These are phyloP conservation scores for Geoglossum glabrum DNA, from an alignment of 495 filamentous ascomycete species.

Conservation along the genomic window DNA sequence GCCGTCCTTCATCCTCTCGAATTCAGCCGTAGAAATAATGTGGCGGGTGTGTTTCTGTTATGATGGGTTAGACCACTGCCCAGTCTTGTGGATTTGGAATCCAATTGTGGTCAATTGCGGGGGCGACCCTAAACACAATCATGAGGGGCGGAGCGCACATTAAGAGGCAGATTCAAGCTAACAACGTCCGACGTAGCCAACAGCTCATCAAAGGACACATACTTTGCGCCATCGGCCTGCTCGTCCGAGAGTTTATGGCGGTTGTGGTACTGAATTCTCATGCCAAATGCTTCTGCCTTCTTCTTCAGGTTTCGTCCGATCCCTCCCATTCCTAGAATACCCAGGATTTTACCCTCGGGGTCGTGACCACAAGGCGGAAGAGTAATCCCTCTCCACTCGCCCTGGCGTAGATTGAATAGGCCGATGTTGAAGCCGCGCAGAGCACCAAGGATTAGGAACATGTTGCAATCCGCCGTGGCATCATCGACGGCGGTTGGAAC, in stretches of 20 bases:
- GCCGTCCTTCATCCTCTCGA: conserved; percentile 55
- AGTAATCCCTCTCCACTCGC: conserved; percentile 30
- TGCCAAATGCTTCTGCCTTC: conserved; percentile 47
- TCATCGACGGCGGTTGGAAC: conserved; percentile 48
- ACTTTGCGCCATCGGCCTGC: conserved; percentile 35
- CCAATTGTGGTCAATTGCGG: neutral
- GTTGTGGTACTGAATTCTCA: conserved; percentile 56
- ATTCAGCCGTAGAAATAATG: conserved; percentile 43
- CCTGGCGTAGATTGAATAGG: conserved; percentile 15
- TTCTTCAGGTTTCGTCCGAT: conserved; percentile 60
- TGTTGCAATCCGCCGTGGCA: conserved; percentile 50
- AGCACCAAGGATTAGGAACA: conserved; percentile 52
- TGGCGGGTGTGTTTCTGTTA: conserved; percentile 31
- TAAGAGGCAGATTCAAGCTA: conserved; percentile 56
- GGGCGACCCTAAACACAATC: neutral
- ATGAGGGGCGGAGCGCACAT: conserved; percentile 13
- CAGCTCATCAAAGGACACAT: conserved; percentile 49
- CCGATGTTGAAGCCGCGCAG: conserved; percentile 41
- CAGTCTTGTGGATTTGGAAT: neutral
- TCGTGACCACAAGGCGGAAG: conserved; percentile 38
- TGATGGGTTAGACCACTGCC: neutral
- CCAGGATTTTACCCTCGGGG: conserved; percentile 50
- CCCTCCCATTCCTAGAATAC: conserved; percentile 73
- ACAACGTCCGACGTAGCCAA: conserved; percentile 50
- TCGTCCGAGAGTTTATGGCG: conserved; percentile 33